Evolutionary conservation across 306 rosid genomes (phyloP), one percentile per base, ranked within the genome.

Genomic region (Parietaria judaica): DNA sequence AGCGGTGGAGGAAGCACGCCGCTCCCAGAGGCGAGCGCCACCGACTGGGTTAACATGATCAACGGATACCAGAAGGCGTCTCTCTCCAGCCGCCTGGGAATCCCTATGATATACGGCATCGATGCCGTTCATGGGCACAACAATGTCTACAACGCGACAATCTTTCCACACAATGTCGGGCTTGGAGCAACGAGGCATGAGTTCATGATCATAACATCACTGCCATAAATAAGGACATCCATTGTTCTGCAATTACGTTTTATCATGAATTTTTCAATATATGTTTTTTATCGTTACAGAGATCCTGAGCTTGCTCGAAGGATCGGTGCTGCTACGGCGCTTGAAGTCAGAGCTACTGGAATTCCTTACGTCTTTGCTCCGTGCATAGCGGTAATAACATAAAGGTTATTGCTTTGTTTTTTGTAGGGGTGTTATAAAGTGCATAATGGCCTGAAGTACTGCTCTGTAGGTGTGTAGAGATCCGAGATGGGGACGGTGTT

Each of bases 91-190:
- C 90, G 96, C 60, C 76, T 92, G 79, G 95, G 94, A 5, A 92
- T 92, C 36, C 99, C 99, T 16, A 92, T 92, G 96, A 80, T 92
- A 14, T 92, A 92, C 67, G 96, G 99, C 58, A 92, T 88, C 67
- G 99, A 92, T 77, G 99, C 99, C 65, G 90, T 91, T 67, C 98
- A 91, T 73, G 98, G 98, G 64, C 96, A 91, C 83, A 91, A 91
- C 71, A 88, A 85, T 69, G 98, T 91, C 56, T 88, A 78, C 51
- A 91, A 91, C 68, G 95, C 98, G 46, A 91, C 98, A 52, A 82
- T 91, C 73, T 90, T 90, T 78, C 97, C 97, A 7, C 97, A 91
- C 76, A 91, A 91, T 67, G 69, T 88, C 54, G 98, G 95, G 43
- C 95, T 92, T 66, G 96, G 98, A 79, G 95, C 94, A 54, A 86